Percentiles rank a stretch among this genome's conserved stretches.
Evolutionary conservation across 768 basidiomycete genomes (phyloP).

Genomic region (Polyporus arcularius): DNA sequence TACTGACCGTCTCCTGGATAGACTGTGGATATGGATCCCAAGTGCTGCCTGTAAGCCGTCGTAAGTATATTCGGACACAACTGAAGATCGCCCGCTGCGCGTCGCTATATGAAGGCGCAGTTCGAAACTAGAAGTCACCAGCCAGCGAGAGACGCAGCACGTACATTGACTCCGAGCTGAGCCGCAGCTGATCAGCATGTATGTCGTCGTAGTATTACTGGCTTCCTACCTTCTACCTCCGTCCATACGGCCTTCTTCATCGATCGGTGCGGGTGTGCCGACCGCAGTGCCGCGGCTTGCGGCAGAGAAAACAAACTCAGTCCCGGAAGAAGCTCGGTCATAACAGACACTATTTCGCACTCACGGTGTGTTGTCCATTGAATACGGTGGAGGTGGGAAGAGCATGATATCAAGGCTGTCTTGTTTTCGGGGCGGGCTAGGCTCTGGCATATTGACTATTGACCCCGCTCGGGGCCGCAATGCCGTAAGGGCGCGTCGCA

Average conservation of each 20-base stretch:
- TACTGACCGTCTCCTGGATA: too few relatives aligned
- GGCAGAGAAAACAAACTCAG: neutral
- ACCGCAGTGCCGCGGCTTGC: neutral
- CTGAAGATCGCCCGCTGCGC: too few relatives aligned
- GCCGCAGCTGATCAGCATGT: neutral
- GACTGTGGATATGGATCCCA: too few relatives aligned
- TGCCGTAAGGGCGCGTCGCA: conserved; percentile 12
- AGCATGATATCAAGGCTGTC: neutral
- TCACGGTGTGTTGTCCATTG: too few relatives aligned
- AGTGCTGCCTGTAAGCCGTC: too few relatives aligned
- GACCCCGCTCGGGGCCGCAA: conserved; percentile 12
- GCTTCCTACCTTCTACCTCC: too few relatives aligned
- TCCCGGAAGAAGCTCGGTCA: neutral
- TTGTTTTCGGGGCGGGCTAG: neutral
- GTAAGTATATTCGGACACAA: too few relatives aligned
- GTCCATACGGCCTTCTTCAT: too few relatives aligned
- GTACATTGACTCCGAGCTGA: too few relatives aligned
- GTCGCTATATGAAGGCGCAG: too few relatives aligned
- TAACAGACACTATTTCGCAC: neutral
- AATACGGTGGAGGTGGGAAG: neutral
- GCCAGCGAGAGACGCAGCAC: too few relatives aligned
- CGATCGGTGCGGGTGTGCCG: neutral
- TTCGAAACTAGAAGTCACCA: too few relatives aligned
- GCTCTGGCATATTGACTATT: neutral
- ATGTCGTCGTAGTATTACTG: neutral